Evolutionary conservation across 225 moss, liverwort and hornwort genomes (phyloP).

Genomic region (Takakia lepidozioides): DNA sequence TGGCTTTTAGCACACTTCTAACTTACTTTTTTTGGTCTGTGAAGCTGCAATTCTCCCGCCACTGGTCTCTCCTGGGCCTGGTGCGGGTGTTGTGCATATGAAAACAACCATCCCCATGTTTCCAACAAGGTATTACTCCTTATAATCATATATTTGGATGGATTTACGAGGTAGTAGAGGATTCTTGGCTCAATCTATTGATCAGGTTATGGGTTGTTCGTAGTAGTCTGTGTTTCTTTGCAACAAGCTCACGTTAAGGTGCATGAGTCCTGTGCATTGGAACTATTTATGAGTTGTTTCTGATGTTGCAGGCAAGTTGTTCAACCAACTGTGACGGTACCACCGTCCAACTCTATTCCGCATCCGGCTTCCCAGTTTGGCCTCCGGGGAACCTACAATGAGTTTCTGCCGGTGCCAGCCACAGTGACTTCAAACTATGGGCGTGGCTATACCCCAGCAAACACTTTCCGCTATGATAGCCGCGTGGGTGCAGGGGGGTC

Average conservation of each 20-base stretch:
- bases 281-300: background rate
- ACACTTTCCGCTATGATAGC: slow-evolving; percentile 60
- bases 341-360: slow-evolving; percentile 25
- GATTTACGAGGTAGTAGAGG: too few relatives aligned
- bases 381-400: slow-evolving; percentile 47
- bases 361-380: slow-evolving; percentile 35
- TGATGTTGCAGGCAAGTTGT: slow-evolving; percentile 42
- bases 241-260: background rate
- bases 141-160: background rate
- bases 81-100: slow-evolving; percentile 21
- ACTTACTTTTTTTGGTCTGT: background rate
- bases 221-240: background rate
- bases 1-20: background rate
- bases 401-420: slow-evolving; percentile 53
- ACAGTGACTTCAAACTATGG: slow-evolving; percentile 55
- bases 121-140: slow-evolving; percentile 28
- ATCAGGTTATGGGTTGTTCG: background rate
- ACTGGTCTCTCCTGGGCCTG: slow-evolving; percentile 18
- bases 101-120: slow-evolving; percentile 38
- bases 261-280: background rate
- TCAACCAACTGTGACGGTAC: slow-evolving; percentile 24
- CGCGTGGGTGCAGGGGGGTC: slow-evolving; percentile 33
- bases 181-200: background rate
- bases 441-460: slow-evolving; percentile 59
- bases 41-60: slow-evolving; percentile 11